phyloP scores from a whole-genome alignment of 129 eudicot genomes.

The Artemisia tridentata region DNA sequence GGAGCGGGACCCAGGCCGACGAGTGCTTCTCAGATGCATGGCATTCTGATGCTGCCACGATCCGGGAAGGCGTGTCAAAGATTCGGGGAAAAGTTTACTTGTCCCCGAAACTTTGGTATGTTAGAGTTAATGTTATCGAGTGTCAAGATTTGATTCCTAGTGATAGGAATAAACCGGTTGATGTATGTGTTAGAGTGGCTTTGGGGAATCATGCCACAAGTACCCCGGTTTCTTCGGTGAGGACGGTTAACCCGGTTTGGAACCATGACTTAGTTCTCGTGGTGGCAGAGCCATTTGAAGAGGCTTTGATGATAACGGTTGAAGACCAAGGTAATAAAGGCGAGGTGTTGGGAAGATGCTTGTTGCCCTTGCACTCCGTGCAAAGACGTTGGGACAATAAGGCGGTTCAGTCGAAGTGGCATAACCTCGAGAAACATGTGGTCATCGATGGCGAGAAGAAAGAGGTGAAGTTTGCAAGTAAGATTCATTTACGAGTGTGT shows the following conservation, averaged over 20 bases:
- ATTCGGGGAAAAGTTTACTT: constrained; percentile 85
- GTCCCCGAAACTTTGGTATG: constrained; percentile 89
- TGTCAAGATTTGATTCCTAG: constrained; percentile 70
- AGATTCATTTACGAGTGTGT: constrained; percentile 75
- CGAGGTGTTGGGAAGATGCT: constrained; percentile 54
- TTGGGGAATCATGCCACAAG: constrained; percentile 52
- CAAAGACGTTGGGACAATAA: constrained; percentile 71
- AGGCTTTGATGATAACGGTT: constrained; percentile 62
- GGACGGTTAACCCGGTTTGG: constrained; percentile 74
- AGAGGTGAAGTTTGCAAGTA: constrained; percentile 65
- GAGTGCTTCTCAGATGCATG: constrained; percentile 88
- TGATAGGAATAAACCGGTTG: constrained; percentile 56
- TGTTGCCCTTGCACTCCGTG: constrained; percentile 43
- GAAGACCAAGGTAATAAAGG: constrained; percentile 66
- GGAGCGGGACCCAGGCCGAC: constrained; percentile 94
- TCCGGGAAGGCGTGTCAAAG: constrained; percentile 56
- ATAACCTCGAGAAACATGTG: constrained; percentile 65
- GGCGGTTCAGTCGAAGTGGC: constrained; percentile 73
- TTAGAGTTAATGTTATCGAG: constrained; percentile 82
- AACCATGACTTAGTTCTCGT: constrained; percentile 83
- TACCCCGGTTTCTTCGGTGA: constrained; percentile 43
- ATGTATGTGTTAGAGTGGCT: constrained; percentile 53
- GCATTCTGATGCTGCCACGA: constrained; percentile 87
- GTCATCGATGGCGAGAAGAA: constrained; percentile 64
- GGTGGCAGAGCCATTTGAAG: constrained; percentile 80